A percentile compares a stretch with the other conserved stretches of the same genome.
Conservation (phyloP, 2,329 filamentous ascomycete species). For the Stylonectria norvegica region DNA sequence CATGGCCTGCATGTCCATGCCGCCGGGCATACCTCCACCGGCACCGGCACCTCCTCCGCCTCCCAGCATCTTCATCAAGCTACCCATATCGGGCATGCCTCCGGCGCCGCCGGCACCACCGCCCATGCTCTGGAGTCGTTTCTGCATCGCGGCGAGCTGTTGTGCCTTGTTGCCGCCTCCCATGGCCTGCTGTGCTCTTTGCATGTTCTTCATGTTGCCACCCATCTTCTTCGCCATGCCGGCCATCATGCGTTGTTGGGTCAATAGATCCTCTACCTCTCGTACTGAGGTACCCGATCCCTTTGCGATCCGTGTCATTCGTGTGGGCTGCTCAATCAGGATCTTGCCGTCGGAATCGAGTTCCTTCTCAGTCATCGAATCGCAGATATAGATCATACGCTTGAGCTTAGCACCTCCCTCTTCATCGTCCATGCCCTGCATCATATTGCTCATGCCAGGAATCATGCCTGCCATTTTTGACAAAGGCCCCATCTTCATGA, state of each 20-base stretch:
- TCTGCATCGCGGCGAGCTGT: conserved; percentile 96
- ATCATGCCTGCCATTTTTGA: conserved; percentile 99
- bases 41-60: conserved; percentile 55
- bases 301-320: conserved; percentile 87
- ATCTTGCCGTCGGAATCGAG: conserved; percentile 93
- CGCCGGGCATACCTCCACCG: conserved; percentile 62
- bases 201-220: conserved; percentile 96
- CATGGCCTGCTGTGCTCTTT: conserved; percentile 86
- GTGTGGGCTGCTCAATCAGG: conserved; percentile 85
- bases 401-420: conserved; percentile 91
- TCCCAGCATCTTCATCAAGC: conserved; percentile 87
- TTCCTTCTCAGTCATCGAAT: conserved; percentile 96
- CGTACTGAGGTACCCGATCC: conserved; percentile 87
- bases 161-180: conserved; percentile 87
- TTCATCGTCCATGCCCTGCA: conserved; percentile 95
- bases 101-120: conserved; percentile 65
- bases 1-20: conserved; percentile 78
- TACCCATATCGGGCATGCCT: conserved; percentile 77
- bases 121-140: conserved; percentile 89
- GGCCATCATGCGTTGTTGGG: conserved; percentile 97
- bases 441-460: conserved; percentile 87
- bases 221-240: conserved; percentile 99
- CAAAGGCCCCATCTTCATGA: conserved; percentile 99
- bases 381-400: conserved; percentile 98
- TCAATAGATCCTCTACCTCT: conserved; percentile 95